These are phyloP conservation scores for Trichoderma harzianum DNA, from an alignment of 2,329 filamentous ascomycete genomes.

Conservation along the genomic window DNA sequence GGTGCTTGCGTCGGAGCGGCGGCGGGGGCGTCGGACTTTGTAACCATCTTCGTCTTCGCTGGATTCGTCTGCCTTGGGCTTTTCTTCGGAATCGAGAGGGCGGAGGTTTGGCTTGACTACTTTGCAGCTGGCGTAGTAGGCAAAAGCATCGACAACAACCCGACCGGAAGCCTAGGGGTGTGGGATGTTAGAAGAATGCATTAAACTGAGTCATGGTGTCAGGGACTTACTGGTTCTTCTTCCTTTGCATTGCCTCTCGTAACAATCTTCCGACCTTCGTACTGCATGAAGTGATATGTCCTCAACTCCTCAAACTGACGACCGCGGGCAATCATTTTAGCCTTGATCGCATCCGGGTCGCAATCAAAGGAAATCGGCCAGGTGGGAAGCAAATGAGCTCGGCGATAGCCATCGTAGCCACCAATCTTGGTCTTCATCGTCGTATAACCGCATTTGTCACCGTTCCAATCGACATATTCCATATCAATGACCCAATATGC, in stretches of 20 bases:
- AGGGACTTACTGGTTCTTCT: not conserved
- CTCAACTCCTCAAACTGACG: not conserved
- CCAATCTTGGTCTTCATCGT: not conserved
- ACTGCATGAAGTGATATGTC: not conserved
- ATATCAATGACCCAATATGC: not conserved
- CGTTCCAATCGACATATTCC: not conserved
- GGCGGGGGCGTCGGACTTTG: not conserved
- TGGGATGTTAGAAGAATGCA: not conserved
- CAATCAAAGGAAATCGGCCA: not conserved
- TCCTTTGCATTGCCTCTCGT: not conserved
- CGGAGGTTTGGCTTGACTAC: constrained; percentile 29
- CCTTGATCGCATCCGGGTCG: not conserved
- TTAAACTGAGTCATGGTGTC: rapidly evolving
- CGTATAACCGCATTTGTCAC: not conserved
- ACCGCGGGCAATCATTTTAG: not conserved
- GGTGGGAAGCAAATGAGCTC: not conserved
- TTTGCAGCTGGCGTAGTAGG: constrained; percentile 34
- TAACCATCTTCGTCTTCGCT: not conserved
- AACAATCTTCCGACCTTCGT: not conserved
- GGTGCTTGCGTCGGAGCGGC: not conserved
- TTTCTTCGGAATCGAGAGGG: not conserved
- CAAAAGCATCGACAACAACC: constrained; percentile 35
- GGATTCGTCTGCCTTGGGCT: not conserved
- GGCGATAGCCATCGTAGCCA: not conserved
- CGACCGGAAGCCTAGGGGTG: constrained; percentile 23